These are phyloP conservation scores for Pseudogymnoascus pannorum DNA, from an alignment of 2,329 filamentous ascomycete genomes.

Conservation along the genomic window DNA sequence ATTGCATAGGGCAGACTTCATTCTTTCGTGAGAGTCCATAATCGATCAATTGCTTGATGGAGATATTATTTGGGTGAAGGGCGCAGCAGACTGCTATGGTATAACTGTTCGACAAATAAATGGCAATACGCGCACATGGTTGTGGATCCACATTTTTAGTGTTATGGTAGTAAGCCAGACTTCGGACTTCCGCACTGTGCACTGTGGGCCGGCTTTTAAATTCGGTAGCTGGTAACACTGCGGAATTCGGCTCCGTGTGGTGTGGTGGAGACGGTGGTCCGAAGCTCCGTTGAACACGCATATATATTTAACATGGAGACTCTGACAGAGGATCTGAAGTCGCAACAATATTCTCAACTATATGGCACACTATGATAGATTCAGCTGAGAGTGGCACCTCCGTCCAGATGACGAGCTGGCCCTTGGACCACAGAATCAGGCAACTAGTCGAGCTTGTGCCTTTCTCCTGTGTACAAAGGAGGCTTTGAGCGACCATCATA, in stretches of 20 bases:
- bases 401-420: neutral
- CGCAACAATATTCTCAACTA: neutral
- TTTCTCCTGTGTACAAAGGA: slow-evolving; percentile 12
- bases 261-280: no score
- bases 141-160: no score
- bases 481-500: slow-evolving; percentile 16
- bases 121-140: no score
- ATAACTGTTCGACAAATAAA: no score
- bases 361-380: neutral
- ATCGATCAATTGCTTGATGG: neutral
- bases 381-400: neutral
- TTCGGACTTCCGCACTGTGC: no score
- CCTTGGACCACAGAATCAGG: neutral
- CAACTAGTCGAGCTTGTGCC: neutral
- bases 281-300: neutral
- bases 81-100: neutral
- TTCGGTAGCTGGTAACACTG: neutral
- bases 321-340: neutral
- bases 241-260: neutral
- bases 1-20: neutral
- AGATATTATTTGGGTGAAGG: neutral
- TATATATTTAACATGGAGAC: neutral
- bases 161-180: no score
- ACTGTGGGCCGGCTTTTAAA: neutral
- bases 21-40: neutral